A percentile compares a stretch with the other conserved stretches of the same genome.
These are phyloP conservation scores for Exophiala calicioides DNA, from an alignment of 2,329 filamentous ascomycete species.

Conservation along the genomic window DNA sequence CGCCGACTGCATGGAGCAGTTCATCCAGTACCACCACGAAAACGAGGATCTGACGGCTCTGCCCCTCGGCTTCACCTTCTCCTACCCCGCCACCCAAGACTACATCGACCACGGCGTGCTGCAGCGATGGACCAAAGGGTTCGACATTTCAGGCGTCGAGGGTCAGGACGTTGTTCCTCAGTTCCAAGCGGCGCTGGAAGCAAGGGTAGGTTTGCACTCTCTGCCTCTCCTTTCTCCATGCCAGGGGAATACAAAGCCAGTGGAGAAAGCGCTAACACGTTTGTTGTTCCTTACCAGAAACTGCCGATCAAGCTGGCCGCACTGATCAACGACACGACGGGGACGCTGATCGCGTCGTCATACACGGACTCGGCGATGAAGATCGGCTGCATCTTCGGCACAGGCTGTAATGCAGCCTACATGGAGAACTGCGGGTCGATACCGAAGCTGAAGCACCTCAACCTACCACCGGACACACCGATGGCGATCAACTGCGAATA, in stretches of 20 bases:
- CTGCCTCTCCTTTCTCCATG: background rate
- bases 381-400: slow-evolving; percentile 98
- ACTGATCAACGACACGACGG: slow-evolving; percentile 96
- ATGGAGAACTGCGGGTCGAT: slow-evolving; percentile 92
- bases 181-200: slow-evolving; percentile 74
- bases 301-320: slow-evolving; percentile 77
- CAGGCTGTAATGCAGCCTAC: slow-evolving; percentile 96
- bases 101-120: slow-evolving; percentile 91
- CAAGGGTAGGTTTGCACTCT: slow-evolving; percentile 55
- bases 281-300: slow-evolving; percentile 25
- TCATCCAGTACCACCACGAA: slow-evolving; percentile 81
- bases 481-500: slow-evolving; percentile 99
- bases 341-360: slow-evolving; percentile 91
- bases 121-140: slow-evolving; percentile 96
- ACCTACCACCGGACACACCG: slow-evolving; percentile 76
- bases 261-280: slow-evolving; percentile 2
- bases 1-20: slow-evolving; percentile 87
- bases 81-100: slow-evolving; percentile 88
- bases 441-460: slow-evolving; percentile 90
- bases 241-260: background rate
- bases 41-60: slow-evolving; percentile 60
- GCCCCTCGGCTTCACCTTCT: slow-evolving; percentile 92
- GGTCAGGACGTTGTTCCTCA: slow-evolving; percentile 87
- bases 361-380: slow-evolving; percentile 94
- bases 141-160: slow-evolving; percentile 90